Percentiles rank a stretch among this genome's conserved stretches.
These are phyloP conservation scores for Skeletonema marinoi DNA, from an alignment of 108 stramenopile genomes.

Conservation along the genomic window DNA sequence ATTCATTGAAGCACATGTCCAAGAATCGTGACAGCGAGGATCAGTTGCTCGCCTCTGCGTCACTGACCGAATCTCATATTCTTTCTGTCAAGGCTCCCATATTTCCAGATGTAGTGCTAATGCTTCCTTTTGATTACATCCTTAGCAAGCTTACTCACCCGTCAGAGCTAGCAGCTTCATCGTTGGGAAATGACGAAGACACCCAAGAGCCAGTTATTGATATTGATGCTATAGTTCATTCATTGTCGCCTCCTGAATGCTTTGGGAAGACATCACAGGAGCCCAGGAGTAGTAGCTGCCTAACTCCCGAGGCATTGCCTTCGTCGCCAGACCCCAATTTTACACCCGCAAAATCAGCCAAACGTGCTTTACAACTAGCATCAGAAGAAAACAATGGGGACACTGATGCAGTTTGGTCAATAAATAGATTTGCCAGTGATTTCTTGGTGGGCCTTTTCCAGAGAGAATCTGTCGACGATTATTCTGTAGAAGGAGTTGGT, in stretches of 20 bases:
- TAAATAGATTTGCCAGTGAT: slow-evolving; percentile 39
- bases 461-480: slow-evolving; percentile 1
- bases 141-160: slow-evolving; percentile 65
- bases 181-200: slow-evolving; percentile 29
- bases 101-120: slow-evolving; percentile 70
- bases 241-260: slow-evolving; percentile 79
- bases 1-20: slow-evolving; percentile 61
- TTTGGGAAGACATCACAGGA: slow-evolving; percentile 44
- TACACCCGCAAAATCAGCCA: slow-evolving; percentile 18
- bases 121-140: slow-evolving; percentile 76
- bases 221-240: slow-evolving; percentile 59
- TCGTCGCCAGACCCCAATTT: slow-evolving; percentile 29
- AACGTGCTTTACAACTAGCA: neutral
- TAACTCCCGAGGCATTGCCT: slow-evolving; percentile 18
- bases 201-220: slow-evolving; percentile 64
- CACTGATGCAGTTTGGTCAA: slow-evolving; percentile 34
- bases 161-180: slow-evolving; percentile 27
- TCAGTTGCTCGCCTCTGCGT: slow-evolving; percentile 60
- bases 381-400: neutral
- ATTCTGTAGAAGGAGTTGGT: slow-evolving; percentile 12
- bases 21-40: slow-evolving; percentile 33
- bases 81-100: slow-evolving; percentile 67
- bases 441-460: slow-evolving; percentile 32
- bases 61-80: slow-evolving; percentile 76
- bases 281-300: neutral